These are phyloP conservation scores for Trichosanthes cucumerina DNA, from an alignment of 306 rosid species.

Conservation along the genomic window DNA sequence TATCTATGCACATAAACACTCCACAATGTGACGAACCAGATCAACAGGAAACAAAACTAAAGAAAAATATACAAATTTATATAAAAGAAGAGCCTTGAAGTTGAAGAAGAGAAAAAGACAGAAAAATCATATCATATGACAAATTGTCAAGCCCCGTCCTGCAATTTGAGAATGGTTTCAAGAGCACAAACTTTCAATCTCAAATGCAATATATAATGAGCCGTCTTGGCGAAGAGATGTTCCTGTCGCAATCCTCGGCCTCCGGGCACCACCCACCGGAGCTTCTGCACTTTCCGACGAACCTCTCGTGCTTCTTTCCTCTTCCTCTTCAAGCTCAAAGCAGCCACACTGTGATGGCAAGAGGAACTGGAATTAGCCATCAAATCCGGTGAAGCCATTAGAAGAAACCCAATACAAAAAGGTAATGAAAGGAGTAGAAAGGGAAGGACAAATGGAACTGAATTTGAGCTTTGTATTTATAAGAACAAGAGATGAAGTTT, in stretches of 20 bases:
- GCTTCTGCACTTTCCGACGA: conserved; percentile 5
- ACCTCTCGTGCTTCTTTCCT: conserved; percentile 3
- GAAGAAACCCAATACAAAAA: background rate
- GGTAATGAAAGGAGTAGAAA: background rate
- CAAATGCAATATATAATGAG: conserved; percentile 3
- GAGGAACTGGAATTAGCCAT: background rate
- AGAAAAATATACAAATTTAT: background rate
- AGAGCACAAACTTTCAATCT: conserved; percentile 8
- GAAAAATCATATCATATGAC: background rate
- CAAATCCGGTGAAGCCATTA: background rate
- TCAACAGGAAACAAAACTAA: background rate
- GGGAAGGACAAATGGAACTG: background rate
- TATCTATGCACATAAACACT: too few species aligned
- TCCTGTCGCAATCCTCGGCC: background rate
- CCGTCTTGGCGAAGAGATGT: background rate
- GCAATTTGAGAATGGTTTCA: conserved; percentile 1
- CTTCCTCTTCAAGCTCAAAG: conserved; percentile 1
- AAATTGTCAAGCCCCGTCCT: background rate
- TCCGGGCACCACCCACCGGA: conserved; percentile 5
- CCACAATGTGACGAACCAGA: background rate
- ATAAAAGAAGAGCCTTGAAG: background rate
- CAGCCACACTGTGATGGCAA: background rate
- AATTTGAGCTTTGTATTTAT: background rate
- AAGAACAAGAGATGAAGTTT: background rate
- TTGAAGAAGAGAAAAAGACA: background rate